Evolutionary conservation across 768 basidiomycete genomes (phyloP).

Genomic region (Hysterangium stoloniferum): DNA sequence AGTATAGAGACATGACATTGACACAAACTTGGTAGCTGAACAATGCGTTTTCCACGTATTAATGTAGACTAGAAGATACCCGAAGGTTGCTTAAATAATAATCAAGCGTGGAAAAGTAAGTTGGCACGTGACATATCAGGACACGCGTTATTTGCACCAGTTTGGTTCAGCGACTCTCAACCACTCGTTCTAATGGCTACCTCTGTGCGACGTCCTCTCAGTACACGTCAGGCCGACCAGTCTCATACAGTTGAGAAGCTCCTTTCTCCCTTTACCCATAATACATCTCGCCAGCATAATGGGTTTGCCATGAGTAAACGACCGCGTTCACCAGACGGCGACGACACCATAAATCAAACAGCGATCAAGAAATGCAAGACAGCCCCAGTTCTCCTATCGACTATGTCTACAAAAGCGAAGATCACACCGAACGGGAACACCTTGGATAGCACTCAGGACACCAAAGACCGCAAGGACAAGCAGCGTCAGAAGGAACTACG

Average conservation of each 20-base stretch:
- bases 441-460: neutral
- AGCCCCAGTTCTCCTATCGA: neutral
- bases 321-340: constrained; percentile 15
- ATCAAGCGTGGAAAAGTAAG: constrained; percentile 7
- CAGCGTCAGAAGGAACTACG: constrained; percentile 44
- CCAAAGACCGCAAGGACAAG: constrained; percentile 25
- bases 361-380: constrained; percentile 17
- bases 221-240: neutral
- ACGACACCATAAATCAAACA: constrained; percentile 17
- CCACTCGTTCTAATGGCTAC: neutral
- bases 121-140: constrained; percentile 7
- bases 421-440: constrained; percentile 1
- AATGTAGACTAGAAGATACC: no score
- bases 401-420: neutral
- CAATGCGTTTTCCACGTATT: no score
- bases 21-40: no score
- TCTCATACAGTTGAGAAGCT: neutral
- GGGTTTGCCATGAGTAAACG: constrained; percentile 9
- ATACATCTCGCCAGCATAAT: neutral
- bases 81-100: no score
- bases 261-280: neutral
- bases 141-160: constrained; percentile 7
- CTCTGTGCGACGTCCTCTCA: constrained; percentile 2
- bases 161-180: neutral
- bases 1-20: no score